Conservation (phyloP, 73 alveolate genomes). For the Tetrahymena malaccensis region DNA sequence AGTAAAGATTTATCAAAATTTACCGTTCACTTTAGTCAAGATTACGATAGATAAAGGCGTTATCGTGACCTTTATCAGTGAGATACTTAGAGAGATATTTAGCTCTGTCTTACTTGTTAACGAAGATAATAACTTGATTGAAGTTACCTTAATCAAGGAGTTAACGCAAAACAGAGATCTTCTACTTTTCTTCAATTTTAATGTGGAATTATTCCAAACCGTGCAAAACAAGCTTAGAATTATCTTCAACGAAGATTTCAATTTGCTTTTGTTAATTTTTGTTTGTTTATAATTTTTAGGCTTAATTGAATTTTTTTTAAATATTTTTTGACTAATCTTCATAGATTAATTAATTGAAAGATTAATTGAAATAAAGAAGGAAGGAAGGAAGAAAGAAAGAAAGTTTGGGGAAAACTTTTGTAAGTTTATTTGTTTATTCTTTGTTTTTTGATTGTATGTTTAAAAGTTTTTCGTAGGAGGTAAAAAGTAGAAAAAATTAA, state of each 20-base stretch:
- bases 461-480: background rate
- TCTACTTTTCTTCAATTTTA: slow-evolving; percentile 92
- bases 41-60: background rate
- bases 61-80: slow-evolving; percentile 21
- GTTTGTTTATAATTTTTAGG: background rate
- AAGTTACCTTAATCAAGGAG: slow-evolving; percentile 35
- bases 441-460: too few relatives aligned
- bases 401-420: background rate
- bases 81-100: slow-evolving; percentile 15
- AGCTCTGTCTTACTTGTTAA: slow-evolving; percentile 26
- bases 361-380: background rate
- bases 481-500: background rate
- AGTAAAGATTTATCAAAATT: background rate
- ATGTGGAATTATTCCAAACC: slow-evolving; percentile 97
- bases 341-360: background rate
- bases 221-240: slow-evolving; percentile 94
- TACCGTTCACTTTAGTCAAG: background rate
- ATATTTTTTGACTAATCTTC: background rate
- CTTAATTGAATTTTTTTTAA: background rate
- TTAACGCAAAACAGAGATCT: slow-evolving; percentile 53
- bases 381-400: too few relatives aligned
- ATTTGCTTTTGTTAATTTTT: slow-evolving; percentile 33
- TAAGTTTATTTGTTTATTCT: too few relatives aligned
- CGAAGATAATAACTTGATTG: slow-evolving; percentile 32
- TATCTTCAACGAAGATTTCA: slow-evolving; percentile 97